A percentile compares a stretch with the other conserved stretches of the same genome.
phyloP scores from a whole-genome alignment of 495 filamentous ascomycete genomes.

The Daldinia bambusicola region DNA sequence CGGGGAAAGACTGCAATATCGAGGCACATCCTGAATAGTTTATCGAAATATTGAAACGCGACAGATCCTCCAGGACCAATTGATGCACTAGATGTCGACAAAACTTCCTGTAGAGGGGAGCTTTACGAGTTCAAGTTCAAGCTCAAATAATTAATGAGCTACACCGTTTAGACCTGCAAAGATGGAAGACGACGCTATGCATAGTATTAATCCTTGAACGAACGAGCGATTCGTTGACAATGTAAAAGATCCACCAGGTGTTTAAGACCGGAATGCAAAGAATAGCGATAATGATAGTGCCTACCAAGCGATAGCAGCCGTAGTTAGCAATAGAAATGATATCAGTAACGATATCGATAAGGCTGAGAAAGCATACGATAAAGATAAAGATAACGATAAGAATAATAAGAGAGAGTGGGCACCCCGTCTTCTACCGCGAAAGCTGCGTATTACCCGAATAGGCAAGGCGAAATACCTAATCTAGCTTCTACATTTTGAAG shows the following conservation, averaged over 20 bases:
- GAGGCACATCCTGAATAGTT: slow-evolving; percentile 35
- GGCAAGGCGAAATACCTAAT: slow-evolving; percentile 29
- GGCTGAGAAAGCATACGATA: not conserved
- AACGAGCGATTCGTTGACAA: slow-evolving; percentile 6
- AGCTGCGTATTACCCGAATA: slow-evolving; percentile 34
- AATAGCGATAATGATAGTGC: slow-evolving; percentile 33
- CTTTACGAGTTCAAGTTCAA: not conserved
- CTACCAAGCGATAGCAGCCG: no score
- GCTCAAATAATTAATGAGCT: not conserved
- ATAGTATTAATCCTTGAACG: slow-evolving; percentile 11
- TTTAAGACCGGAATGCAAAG: slow-evolving; percentile 5
- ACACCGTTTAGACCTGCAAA: slow-evolving; percentile 10
- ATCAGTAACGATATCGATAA: slow-evolving; percentile 29
- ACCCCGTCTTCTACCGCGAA: not conserved
- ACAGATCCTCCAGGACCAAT: slow-evolving; percentile 24
- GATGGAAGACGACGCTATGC: slow-evolving; percentile 22
- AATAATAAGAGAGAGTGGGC: slow-evolving; percentile 13
- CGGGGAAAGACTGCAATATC: slow-evolving; percentile 21
- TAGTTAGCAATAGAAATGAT: slow-evolving; percentile 27
- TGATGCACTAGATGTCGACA: not conserved
- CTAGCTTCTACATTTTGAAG: slow-evolving; percentile 3
- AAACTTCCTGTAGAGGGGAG: not conserved
- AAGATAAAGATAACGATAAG: slow-evolving; percentile 33
- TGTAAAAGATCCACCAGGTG: slow-evolving; percentile 23
- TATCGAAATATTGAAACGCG: slow-evolving; percentile 7